Conservation (phyloP, 345 rosid species). For the Limnanthes douglasii region DNA sequence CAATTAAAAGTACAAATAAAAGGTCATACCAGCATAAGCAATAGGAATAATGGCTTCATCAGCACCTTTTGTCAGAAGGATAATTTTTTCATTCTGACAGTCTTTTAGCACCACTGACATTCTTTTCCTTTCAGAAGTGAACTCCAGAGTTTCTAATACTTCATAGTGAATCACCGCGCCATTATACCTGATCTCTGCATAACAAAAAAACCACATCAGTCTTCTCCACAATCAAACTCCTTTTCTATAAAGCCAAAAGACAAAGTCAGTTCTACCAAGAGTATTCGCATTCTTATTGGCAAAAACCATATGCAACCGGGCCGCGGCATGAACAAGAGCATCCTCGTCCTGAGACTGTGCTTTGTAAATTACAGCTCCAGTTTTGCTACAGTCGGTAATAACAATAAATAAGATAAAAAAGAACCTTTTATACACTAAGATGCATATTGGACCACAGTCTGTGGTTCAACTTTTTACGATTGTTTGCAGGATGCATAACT, state of each 20-base stretch:
- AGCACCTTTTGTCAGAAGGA: slow-evolving; percentile 89
- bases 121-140: slow-evolving; percentile 95
- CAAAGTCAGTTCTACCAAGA: slow-evolving; percentile 39
- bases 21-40: slow-evolving; percentile 47
- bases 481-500: no score
- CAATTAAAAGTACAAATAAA: slow-evolving; percentile 8
- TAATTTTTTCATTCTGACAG: slow-evolving; percentile 53
- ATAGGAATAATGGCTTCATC: slow-evolving; percentile 91
- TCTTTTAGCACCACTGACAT: slow-evolving; percentile 90
- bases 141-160: slow-evolving; percentile 77
- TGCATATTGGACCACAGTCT: no score
- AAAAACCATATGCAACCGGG: slow-evolving; percentile 72
- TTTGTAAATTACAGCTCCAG: slow-evolving; percentile 64
- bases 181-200: slow-evolving; percentile 67
- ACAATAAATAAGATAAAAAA: not conserved
- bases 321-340: slow-evolving; percentile 94
- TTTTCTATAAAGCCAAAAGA: slow-evolving; percentile 10
- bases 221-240: slow-evolving; percentile 5
- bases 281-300: slow-evolving; percentile 48
- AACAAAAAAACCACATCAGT: slow-evolving; percentile 6
- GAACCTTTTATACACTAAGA: no score
- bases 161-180: slow-evolving; percentile 45
- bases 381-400: slow-evolving; percentile 39
- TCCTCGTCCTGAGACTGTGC: slow-evolving; percentile 99
- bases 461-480: no score